Conservation (phyloP, 2,329 filamentous ascomycete species). For the Dichotomopilus funicola region DNA sequence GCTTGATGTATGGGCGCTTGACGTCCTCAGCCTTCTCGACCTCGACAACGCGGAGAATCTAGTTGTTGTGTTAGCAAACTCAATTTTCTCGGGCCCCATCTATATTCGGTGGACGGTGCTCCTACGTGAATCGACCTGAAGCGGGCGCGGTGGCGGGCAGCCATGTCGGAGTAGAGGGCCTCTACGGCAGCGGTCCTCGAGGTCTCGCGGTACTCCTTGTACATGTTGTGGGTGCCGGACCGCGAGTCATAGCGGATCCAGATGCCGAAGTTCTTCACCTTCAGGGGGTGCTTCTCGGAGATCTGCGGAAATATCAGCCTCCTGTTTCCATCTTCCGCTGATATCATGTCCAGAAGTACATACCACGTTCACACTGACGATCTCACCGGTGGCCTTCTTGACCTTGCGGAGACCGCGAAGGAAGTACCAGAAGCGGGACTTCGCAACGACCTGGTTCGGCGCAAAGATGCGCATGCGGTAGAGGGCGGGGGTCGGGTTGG, state of each 20-base stretch:
- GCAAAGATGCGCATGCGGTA: conserved; percentile 99
- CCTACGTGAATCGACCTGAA: conserved; percentile 98
- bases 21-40: conserved; percentile 89
- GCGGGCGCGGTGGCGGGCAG: conserved; percentile 93
- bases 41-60: conserved; percentile 99
- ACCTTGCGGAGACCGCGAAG: conserved; percentile 98
- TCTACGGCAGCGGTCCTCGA: conserved; percentile 92
- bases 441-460: conserved; percentile 94
- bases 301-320: conserved; percentile 52
- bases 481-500: conserved; percentile 94
- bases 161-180: conserved; percentile 99
- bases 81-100: background rate
- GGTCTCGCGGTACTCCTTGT: conserved; percentile 99
- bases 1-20: conserved; percentile 99
- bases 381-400: conserved; percentile 99
- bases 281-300: conserved; percentile 96
- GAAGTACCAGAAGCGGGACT: conserved; percentile 99
- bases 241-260: conserved; percentile 99
- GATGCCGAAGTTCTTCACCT: conserved; percentile 99
- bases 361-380: conserved; percentile 94
- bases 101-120: conserved; percentile 23
- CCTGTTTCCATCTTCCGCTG: background rate
- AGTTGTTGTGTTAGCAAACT: conserved; percentile 25
- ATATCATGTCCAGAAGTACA: conserved; percentile 31
- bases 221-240: conserved; percentile 99